phyloP scores from a whole-genome alignment of 2,329 filamentous ascomycete species.

The Chaetomium globosum region DNA sequence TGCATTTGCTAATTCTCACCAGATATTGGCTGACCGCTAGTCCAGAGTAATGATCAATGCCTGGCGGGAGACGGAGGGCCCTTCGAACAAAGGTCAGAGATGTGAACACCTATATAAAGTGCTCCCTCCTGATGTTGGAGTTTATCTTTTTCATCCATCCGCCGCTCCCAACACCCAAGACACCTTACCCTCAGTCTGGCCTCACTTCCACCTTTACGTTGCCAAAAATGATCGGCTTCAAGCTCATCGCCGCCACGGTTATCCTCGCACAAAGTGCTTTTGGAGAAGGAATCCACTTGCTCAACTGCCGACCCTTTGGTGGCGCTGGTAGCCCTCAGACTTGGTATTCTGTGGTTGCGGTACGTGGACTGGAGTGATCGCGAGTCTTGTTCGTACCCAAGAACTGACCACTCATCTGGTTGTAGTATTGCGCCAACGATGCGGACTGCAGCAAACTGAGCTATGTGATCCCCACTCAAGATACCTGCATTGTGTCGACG shows the following conservation, averaged over 20 bases:
- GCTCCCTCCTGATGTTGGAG: no score
- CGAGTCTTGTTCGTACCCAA: neutral
- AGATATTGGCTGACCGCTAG: no score
- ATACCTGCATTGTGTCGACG: slow-evolving; percentile 21
- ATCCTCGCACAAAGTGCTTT: slow-evolving; percentile 6
- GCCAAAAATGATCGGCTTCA: slow-evolving; percentile 17
- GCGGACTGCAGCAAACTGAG: slow-evolving; percentile 26
- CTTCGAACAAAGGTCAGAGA: no score
- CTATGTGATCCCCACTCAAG: neutral
- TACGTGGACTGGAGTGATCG: neutral
- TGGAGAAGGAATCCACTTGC: slow-evolving; percentile 31
- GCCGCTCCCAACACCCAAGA: no score
- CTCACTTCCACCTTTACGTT: no score
- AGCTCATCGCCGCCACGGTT: slow-evolving; percentile 8
- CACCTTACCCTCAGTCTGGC: no score
- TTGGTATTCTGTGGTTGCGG: slow-evolving; percentile 20
- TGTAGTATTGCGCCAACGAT: slow-evolving; percentile 34
- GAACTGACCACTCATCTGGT: neutral
- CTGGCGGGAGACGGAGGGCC: no score
- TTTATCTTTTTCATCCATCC: no score
- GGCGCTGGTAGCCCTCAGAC: slow-evolving; percentile 14
- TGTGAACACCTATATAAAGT: no score
- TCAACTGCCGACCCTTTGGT: slow-evolving; percentile 27
- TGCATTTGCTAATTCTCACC: no score
- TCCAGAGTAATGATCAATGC: no score